A percentile compares a stretch with the other conserved stretches of the same genome.
phyloP scores from a whole-genome alignment of 305 asterid species.

The Lippia alba region DNA sequence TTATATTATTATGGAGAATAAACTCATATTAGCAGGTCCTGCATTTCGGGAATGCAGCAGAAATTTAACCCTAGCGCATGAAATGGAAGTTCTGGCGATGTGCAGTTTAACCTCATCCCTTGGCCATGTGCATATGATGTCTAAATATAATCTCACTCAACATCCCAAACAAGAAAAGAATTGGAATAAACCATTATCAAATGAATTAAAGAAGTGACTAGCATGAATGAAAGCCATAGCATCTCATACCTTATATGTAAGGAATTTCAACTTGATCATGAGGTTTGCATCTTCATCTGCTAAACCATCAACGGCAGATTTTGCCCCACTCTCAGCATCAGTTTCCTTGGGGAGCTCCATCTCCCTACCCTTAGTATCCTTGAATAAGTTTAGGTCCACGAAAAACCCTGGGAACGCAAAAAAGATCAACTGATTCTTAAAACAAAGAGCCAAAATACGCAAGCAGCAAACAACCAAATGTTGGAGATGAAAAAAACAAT shows the following conservation, averaged over 20 bases:
- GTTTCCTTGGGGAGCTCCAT: conserved; percentile 47
- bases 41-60: conserved; percentile 3
- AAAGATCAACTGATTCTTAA: conserved; percentile 27
- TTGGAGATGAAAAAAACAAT: background rate
- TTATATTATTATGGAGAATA: conserved; percentile 2
- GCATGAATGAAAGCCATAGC: conserved; percentile 28
- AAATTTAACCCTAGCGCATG: background rate
- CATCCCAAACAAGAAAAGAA: conserved; percentile 25
- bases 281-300: conserved; percentile 99
- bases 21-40: conserved; percentile 12
- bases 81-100: background rate
- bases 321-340: conserved; percentile 42
- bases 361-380: conserved; percentile 62
- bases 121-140: conserved; percentile 1
- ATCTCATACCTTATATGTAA: conserved; percentile 82
- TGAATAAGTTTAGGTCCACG: conserved; percentile 84
- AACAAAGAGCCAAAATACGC: conserved; percentile 21
- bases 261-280: conserved; percentile 98
- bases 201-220: conserved; percentile 20
- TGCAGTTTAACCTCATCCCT: background rate
- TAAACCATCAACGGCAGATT: conserved; percentile 55
- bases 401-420: conserved; percentile 76
- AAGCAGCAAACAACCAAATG: conserved; percentile 17
- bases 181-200: background rate
- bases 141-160: conserved; percentile 1